Conservation (phyloP, 108 stramenopile genomes). For the Skeletonema costatum region DNA sequence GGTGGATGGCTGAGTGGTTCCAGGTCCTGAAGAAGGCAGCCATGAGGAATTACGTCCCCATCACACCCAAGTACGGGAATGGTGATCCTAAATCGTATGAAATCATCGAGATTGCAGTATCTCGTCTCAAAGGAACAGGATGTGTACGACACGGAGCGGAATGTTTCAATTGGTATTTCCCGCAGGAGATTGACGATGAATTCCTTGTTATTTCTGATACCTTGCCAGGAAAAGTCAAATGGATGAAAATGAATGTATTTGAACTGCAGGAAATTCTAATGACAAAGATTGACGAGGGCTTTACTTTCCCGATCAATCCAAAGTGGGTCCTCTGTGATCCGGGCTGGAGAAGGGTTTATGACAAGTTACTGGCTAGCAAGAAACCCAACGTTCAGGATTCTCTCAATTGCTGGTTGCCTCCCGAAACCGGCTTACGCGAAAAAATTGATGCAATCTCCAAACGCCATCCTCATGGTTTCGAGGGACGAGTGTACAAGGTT, state of each 20-base stretch:
- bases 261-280: slow-evolving; percentile 52
- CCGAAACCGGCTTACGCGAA: slow-evolving; percentile 53
- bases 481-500: background rate
- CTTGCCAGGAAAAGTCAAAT: slow-evolving; percentile 41
- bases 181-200: slow-evolving; percentile 62
- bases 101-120: slow-evolving; percentile 55
- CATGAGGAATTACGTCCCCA: slow-evolving; percentile 43
- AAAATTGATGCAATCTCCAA: slow-evolving; percentile 57
- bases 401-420: slow-evolving; percentile 65
- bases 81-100: slow-evolving; percentile 58
- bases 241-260: slow-evolving; percentile 48
- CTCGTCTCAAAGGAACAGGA: slow-evolving; percentile 41
- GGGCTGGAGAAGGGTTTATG: slow-evolving; percentile 73
- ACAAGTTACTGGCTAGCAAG: slow-evolving; percentile 54
- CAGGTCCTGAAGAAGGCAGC: slow-evolving; percentile 47
- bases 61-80: slow-evolving; percentile 56
- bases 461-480: slow-evolving; percentile 64
- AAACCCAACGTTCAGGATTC: slow-evolving; percentile 51
- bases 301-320: slow-evolving; percentile 63
- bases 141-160: slow-evolving; percentile 71
- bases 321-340: slow-evolving; percentile 75
- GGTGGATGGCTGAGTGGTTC: slow-evolving; percentile 51
- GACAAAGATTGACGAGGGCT: slow-evolving; percentile 57
- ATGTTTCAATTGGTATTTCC: slow-evolving; percentile 72
- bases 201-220: slow-evolving; percentile 57